Evolutionary conservation across 495 filamentous ascomycete species (phyloP).

Genomic region (Talaromyces stipitatus): DNA sequence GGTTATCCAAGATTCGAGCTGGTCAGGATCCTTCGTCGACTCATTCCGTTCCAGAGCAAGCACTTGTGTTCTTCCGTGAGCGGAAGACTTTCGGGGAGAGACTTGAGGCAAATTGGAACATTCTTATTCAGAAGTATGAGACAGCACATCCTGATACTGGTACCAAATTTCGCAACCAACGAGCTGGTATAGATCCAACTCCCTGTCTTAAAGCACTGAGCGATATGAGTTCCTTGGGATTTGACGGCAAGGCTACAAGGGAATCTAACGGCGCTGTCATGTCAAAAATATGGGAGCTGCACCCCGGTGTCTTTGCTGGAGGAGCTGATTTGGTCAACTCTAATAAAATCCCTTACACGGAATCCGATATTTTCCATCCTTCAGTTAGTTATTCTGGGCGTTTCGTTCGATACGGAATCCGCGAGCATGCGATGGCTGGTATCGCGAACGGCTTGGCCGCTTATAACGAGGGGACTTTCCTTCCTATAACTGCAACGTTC

Average conservation of each 20-base stretch:
- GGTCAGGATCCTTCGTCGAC: slow-evolving; percentile 6
- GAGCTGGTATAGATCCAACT: slow-evolving; percentile 4
- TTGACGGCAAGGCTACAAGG: slow-evolving; percentile 5
- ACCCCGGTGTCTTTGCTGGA: slow-evolving; percentile 8
- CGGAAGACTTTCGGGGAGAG: slow-evolving; percentile 14
- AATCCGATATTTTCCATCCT: slow-evolving; percentile 17
- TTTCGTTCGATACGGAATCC: slow-evolving; percentile 43
- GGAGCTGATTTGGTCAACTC: slow-evolving; percentile 15
- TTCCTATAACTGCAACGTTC: slow-evolving; percentile 36
- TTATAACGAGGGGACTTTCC: slow-evolving; percentile 27
- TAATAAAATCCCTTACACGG: slow-evolving; percentile 9
- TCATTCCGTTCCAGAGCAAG: background rate
- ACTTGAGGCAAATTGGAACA: slow-evolving; percentile 23
- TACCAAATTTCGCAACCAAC: slow-evolving; percentile 20
- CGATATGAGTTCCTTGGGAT: background rate
- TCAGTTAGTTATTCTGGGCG: slow-evolving; percentile 28
- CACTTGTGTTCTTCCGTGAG: slow-evolving; percentile 7
- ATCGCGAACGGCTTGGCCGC: slow-evolving; percentile 42
- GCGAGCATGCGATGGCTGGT: slow-evolving; percentile 46
- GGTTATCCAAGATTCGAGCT: background rate
- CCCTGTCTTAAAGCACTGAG: background rate
- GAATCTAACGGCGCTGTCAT: slow-evolving; percentile 5
- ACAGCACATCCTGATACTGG: slow-evolving; percentile 23
- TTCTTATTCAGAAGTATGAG: slow-evolving; percentile 21
- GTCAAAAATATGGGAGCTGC: slow-evolving; percentile 5